Evolutionary conservation across 176 grass and related monocot species (phyloP).

Genomic region (Musa schizocarpa): DNA sequence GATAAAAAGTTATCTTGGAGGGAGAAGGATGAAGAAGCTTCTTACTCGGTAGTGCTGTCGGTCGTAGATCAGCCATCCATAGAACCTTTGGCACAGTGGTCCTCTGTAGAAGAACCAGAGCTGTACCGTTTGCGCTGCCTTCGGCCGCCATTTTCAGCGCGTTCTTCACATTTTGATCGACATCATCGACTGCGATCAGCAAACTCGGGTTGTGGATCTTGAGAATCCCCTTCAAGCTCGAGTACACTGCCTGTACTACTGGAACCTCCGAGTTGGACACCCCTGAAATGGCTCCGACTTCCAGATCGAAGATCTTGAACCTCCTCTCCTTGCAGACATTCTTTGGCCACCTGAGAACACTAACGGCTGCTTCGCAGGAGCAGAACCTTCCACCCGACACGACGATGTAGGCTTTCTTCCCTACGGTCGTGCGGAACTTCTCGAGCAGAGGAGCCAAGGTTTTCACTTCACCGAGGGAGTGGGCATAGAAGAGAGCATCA

Average conservation of each 20-base stretch:
- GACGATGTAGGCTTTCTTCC: slow-evolving; percentile 63
- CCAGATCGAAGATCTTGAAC: slow-evolving; percentile 91
- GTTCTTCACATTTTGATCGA: slow-evolving; percentile 58
- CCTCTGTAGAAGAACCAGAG: slow-evolving; percentile 65
- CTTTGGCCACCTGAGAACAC: slow-evolving; percentile 76
- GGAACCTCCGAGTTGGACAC: slow-evolving; percentile 64
- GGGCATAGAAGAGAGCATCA: slow-evolving; percentile 88
- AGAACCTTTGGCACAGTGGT: slow-evolving; percentile 54
- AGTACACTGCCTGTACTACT: slow-evolving; percentile 63
- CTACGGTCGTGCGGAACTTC: slow-evolving; percentile 45
- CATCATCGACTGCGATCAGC: slow-evolving; percentile 36
- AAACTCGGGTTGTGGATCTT: slow-evolving; percentile 82
- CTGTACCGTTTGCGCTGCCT: slow-evolving; percentile 39
- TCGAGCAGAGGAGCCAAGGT: slow-evolving; percentile 69
- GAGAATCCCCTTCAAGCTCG: slow-evolving; percentile 71
- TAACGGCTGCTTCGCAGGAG: slow-evolving; percentile 57
- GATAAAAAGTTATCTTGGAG: too few relatives aligned
- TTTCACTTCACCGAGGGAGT: slow-evolving; percentile 56
- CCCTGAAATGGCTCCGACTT: slow-evolving; percentile 55
- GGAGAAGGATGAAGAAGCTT: too few relatives aligned
- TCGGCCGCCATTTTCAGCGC: slow-evolving; percentile 67
- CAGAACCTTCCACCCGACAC: slow-evolving; percentile 63
- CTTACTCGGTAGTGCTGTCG: slow-evolving; percentile 47
- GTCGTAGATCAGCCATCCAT: slow-evolving; percentile 84
- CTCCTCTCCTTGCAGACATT: slow-evolving; percentile 83